Base-by-base conservation (phyloP, 805 yeast genomes). In the Spathaspora passalidarum region DNA sequence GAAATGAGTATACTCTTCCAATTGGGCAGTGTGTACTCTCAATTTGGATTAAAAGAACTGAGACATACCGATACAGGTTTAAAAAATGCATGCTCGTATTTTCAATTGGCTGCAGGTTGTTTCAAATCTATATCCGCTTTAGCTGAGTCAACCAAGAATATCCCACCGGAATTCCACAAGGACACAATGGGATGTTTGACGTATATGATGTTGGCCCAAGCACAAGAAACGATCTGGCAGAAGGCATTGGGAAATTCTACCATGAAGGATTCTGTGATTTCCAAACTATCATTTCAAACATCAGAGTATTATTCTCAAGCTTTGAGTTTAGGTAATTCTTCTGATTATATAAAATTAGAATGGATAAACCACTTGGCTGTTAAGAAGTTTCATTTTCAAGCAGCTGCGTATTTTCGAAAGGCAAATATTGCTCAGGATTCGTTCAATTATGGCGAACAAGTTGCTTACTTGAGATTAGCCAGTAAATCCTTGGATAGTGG, bases 141-240 rank as follows among this genome's bases (percentile, higher is more conserved):
- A 4, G 13, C 23, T 42, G 16, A 19, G 14, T 34, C 32, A 4
- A 37, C 19, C 11, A 11, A 35, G 2, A 16, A 32, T 9, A 21
- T 49, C 10, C 52, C 57, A 61, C 7, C 72, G 73, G 88, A 81
- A 43, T 62, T 87, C 13, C 80, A 79, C 34, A 37, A 47, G 1
- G 72, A 73, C 10, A 79, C 88, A 0, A 55, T 86, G 8, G 63
- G 68, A 10, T 69, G 82, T 14, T 64, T 90, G 44, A 63, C 73
- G 32, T 53, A 60, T 10, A 56, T 89, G 29, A 78, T 79, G 79
- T 58, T 86, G 34, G 94, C 96, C 0, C 96, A 88, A 56, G 94
- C 96, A 0, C 96, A 90, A 62, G 97, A 91, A 57, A 75, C 81
- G 10, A 80, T 85, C 42, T 90, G 97, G 96, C 81, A 78, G 40